These are phyloP conservation scores for rapeseed (Brassica napus) DNA, from an alignment of 345 rosid genomes.

Conservation along the genomic window Da-Ae NC_063440.1:13199001-13199500, in stretches of 20 bases:
- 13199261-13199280: constrained; percentile 38
- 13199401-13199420: too few relatives aligned
- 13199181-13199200: constrained; percentile 67
- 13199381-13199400: constrained; percentile 30
- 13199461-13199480: too few relatives aligned
- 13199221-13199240: constrained; percentile 66
- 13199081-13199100: constrained; percentile 45
- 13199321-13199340: constrained; percentile 2
- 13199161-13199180: constrained; percentile 31
- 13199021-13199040: constrained; percentile 85
- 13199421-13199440: too few relatives aligned
- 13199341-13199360: constrained; percentile 9
- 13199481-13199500: too few relatives aligned
- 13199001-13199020: constrained; percentile 98
- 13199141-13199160: constrained; percentile 44
- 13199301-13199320: constrained; percentile 46
- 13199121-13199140: constrained; percentile 60
- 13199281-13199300: constrained; percentile 56
- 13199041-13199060: constrained; percentile 76
- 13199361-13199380: constrained; percentile 64
- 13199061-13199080: constrained; percentile 30
- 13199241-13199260: constrained; percentile 42
- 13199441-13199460: too few relatives aligned
- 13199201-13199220: constrained; percentile 71
- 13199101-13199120: constrained; percentile 60